Conservation (phyloP, 2,329 filamentous ascomycete genomes). For the Colletotrichum plurivorum region DNA sequence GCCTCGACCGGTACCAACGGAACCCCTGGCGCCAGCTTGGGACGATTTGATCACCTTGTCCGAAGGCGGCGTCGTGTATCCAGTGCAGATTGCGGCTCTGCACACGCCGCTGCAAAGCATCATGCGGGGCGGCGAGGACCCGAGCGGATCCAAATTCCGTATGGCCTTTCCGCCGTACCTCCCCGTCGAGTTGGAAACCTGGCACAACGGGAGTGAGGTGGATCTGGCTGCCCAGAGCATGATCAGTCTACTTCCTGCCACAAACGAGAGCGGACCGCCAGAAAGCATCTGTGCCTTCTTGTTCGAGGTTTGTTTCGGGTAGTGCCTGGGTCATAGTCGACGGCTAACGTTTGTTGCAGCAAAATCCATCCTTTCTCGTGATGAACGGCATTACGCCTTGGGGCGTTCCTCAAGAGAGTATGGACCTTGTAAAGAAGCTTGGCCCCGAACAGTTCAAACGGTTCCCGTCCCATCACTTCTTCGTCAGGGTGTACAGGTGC, state of each 20-base stretch:
- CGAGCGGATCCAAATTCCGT: constrained; percentile 47
- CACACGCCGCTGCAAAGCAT: constrained; percentile 58
- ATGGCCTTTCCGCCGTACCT: constrained; percentile 58
- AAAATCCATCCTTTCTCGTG: constrained; percentile 58
- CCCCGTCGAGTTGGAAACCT: constrained; percentile 54
- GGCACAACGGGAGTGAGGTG: constrained; percentile 54
- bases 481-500: constrained; percentile 68
- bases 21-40: constrained; percentile 66
- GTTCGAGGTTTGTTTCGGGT: constrained; percentile 62
- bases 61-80: constrained; percentile 52
- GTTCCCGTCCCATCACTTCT: constrained; percentile 72
- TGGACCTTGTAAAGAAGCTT: constrained; percentile 53
- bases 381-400: constrained; percentile 51
- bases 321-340: not conserved
- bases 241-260: constrained; percentile 53
- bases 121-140: constrained; percentile 45
- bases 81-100: constrained; percentile 61
- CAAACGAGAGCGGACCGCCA: constrained; percentile 47
- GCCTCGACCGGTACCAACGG: constrained; percentile 51
- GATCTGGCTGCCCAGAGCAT: constrained; percentile 60
- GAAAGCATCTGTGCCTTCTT: constrained; percentile 66
- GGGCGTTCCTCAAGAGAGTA: constrained; percentile 53
- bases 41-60: constrained; percentile 60
- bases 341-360: constrained; percentile 49
- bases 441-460: constrained; percentile 63